A percentile compares a stretch with the other conserved stretches of the same genome.
Conservation (phyloP, 2,329 filamentous ascomycete genomes). For the Davidsoniella neocaledoniae region DNA sequence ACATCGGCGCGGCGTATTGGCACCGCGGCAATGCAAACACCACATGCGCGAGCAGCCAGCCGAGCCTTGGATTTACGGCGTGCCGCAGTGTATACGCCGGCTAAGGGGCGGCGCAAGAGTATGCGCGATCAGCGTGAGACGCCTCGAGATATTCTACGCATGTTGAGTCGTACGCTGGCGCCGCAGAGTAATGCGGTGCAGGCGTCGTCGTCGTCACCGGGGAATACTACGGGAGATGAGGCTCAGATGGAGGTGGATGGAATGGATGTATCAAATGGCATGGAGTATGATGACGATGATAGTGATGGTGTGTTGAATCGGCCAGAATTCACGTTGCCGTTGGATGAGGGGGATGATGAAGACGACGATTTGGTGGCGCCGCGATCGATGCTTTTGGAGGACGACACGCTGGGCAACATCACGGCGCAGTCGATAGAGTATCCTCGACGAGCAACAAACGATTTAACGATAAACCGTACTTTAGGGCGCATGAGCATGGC, state of each 20-base stretch:
- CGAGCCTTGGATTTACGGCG: slow-evolving; percentile 41
- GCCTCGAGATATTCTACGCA: slow-evolving; percentile 34
- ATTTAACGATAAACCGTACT: slow-evolving; percentile 25
- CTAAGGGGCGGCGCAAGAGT: slow-evolving; percentile 40
- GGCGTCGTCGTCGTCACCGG: slow-evolving; percentile 30
- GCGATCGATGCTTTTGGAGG: slow-evolving; percentile 36
- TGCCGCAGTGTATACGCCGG: slow-evolving; percentile 42
- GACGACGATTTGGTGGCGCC: slow-evolving; percentile 36
- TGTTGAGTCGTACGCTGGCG: slow-evolving; percentile 37
- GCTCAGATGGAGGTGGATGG: slow-evolving; percentile 16
- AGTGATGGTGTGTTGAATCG: slow-evolving; percentile 33
- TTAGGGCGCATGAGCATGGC: slow-evolving; percentile 37
- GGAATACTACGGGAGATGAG: slow-evolving; percentile 15
- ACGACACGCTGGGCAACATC: slow-evolving; percentile 34
- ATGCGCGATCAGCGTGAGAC: slow-evolving; percentile 38
- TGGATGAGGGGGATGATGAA: slow-evolving; percentile 31
- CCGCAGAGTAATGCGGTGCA: slow-evolving; percentile 27
- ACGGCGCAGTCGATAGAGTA: slow-evolving; percentile 44
- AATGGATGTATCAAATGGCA: slow-evolving; percentile 10
- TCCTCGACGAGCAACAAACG: slow-evolving; percentile 33
- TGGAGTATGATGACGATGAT: slow-evolving; percentile 19
- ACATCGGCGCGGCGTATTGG: slow-evolving; percentile 7
- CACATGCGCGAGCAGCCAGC: slow-evolving; percentile 43
- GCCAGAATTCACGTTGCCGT: slow-evolving; percentile 38
- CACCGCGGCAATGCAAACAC: slow-evolving; percentile 29